These are phyloP conservation scores for Starmerella powellii DNA, from an alignment of 805 yeast genomes.

Conservation along the genomic window DNA sequence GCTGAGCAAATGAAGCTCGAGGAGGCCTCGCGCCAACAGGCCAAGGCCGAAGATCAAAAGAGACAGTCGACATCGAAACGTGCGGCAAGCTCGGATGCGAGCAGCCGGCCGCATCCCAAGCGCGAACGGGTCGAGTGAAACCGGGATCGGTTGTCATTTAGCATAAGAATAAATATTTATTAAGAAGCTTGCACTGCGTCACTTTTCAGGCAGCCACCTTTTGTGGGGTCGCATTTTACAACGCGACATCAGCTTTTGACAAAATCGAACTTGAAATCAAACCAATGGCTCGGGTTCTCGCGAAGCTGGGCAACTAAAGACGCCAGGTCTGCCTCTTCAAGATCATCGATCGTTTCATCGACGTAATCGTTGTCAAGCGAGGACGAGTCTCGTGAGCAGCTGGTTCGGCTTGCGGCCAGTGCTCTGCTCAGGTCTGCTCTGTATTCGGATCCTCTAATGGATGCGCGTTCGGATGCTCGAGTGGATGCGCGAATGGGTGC, in stretches of 20 bases:
- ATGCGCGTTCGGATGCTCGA: too few relatives aligned
- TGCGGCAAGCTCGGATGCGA: background rate
- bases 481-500: too few relatives aligned
- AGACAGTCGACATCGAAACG: slow-evolving; percentile 24
- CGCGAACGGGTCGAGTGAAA: slow-evolving; percentile 3
- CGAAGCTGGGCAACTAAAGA: slow-evolving; percentile 7
- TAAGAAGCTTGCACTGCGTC: background rate
- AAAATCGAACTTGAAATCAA: slow-evolving; percentile 12
- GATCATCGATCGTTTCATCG: slow-evolving; percentile 3
- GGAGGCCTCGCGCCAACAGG: slow-evolving; percentile 50
- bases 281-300: slow-evolving; percentile 13
- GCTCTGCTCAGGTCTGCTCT: too few relatives aligned
- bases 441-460: too few relatives aligned
- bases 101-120: slow-evolving; percentile 2
- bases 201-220: too few relatives aligned
- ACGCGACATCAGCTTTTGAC: background rate
- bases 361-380: background rate
- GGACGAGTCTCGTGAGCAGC: background rate
- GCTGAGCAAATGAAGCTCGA: slow-evolving; percentile 54
- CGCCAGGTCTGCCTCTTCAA: background rate
- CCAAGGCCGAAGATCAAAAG: slow-evolving; percentile 60
- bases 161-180: slow-evolving; percentile 3
- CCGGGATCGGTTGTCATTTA: background rate
- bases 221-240: too few relatives aligned
- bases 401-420: too few relatives aligned